Evolutionary conservation across 176 grass and related monocot genomes (phyloP), one percentile per base, ranked within the genome.

Genomic region (Themeda triandra): DNA sequence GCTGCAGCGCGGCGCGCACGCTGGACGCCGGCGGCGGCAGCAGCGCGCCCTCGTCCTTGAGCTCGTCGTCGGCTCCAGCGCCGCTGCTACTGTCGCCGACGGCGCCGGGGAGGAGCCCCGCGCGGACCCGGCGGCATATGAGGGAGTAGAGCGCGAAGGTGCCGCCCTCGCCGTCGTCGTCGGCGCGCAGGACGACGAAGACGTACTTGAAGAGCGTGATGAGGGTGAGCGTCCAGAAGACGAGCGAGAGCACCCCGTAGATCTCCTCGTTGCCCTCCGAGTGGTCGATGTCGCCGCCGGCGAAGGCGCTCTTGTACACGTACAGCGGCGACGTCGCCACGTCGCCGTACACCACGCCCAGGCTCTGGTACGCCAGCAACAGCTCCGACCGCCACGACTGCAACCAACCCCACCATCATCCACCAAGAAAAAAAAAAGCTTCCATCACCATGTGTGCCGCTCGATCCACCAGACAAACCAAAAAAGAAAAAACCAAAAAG

Each of bases 111-210:
- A 94, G 68, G 42, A 94, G 86, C 1, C 91, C 96, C 19, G 86
- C 80, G 39, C 89, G 82, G 36, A 88, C 91, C 17, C 91, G 93
- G 62, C 91, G 89, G 86, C 91, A 95, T 7, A 98, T 91, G 80
- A 98, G 85, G 27, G 96, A 95, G 83, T 98, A 98, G 80, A 98
- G 91, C 46, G 96, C 96, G 85, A 96, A 99, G 70, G 96, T 99
- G 66, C 96, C 96, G 21, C 96, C 96, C 90, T 99, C 96, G 65
- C 96, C 96, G 69, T 58, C 72, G 78, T 99, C 93, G 70, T 94
- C 91, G 28, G 96, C 96, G 73, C 87, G 89, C 63, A 99, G 96
- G 37, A 99, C 96, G 69, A 99, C 10, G 71, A 96, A 18, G 18
- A 96, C 96, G 86, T 99, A 96, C 86, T 99, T 96, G 37, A 95